These are phyloP conservation scores for Nakazawaea ernobii DNA, from an alignment of 805 yeast genomes.

Conservation along the genomic window DNA sequence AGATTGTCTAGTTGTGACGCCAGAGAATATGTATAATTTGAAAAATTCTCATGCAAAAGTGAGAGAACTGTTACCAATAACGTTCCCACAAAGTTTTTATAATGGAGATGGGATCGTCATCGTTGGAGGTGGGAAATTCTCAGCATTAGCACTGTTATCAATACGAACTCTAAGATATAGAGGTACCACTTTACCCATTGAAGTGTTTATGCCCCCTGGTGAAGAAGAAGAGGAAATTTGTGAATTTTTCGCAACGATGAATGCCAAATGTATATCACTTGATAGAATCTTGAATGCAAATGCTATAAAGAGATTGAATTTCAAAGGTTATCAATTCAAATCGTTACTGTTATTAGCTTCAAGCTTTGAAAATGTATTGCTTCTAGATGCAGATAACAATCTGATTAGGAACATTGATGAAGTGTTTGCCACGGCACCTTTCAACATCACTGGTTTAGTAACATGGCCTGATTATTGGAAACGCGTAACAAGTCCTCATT, in stretches of 20 bases:
- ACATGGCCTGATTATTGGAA: slow-evolving; percentile 61
- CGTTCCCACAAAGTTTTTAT: slow-evolving; percentile 34
- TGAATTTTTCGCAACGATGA: slow-evolving; percentile 36
- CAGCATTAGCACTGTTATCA: slow-evolving; percentile 55
- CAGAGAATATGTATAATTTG: slow-evolving; percentile 20
- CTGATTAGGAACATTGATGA: slow-evolving; percentile 43
- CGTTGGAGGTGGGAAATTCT: slow-evolving; percentile 72
- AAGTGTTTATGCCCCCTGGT: slow-evolving; percentile 39
- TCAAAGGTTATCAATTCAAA: slow-evolving; percentile 45
- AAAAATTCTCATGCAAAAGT: slow-evolving; percentile 41
- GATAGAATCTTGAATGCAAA: slow-evolving; percentile 43
- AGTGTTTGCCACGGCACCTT: slow-evolving; percentile 54
- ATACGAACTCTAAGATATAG: slow-evolving; percentile 39
- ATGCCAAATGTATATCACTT: slow-evolving; percentile 57
- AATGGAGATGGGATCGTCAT: slow-evolving; percentile 57
- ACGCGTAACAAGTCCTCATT: slow-evolving; percentile 47
- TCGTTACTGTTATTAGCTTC: slow-evolving; percentile 44
- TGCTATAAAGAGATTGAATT: slow-evolving; percentile 29
- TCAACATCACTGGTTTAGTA: slow-evolving; percentile 41
- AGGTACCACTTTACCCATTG: slow-evolving; percentile 45
- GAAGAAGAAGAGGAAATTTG: slow-evolving; percentile 40
- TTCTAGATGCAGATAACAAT: slow-evolving; percentile 49
- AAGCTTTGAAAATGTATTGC: slow-evolving; percentile 44
- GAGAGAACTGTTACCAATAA: slow-evolving; percentile 31
- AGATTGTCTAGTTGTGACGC: slow-evolving; percentile 32